Evolutionary conservation across 257 asterid species (phyloP).

Genomic region (Solanum pinnatisectum): DNA sequence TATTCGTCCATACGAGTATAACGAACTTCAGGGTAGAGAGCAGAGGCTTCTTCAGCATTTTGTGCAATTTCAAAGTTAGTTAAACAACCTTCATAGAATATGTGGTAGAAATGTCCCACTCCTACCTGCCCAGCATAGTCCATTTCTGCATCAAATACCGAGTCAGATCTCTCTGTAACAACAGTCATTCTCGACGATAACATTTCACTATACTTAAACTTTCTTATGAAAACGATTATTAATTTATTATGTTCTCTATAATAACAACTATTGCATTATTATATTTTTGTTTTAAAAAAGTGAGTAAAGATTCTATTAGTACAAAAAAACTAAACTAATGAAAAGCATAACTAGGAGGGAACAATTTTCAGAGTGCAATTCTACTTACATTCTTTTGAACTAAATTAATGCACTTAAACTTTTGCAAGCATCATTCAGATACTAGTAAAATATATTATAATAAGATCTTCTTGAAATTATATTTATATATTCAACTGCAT

Average conservation of each 20-base stretch:
- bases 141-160: slow-evolving; percentile 17
- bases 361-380: neutral
- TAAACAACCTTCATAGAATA: slow-evolving; percentile 71
- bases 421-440: neutral
- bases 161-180: neutral
- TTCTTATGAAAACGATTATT: fast-evolving
- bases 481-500: neutral
- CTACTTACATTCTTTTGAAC: neutral
- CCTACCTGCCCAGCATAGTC: slow-evolving; percentile 52
- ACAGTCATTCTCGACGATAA: neutral
- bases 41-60: slow-evolving; percentile 63
- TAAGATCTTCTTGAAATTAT: neutral
- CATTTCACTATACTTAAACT: fast-evolving
- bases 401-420: neutral
- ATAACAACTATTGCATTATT: neutral
- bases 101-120: slow-evolving; percentile 69
- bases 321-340: neutral
- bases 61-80: slow-evolving; percentile 67
- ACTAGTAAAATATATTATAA: neutral
- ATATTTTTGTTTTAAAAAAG: neutral
- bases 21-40: slow-evolving; percentile 59
- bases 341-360: neutral
- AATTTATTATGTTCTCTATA: neutral
- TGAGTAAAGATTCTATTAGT: neutral
- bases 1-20: slow-evolving; percentile 52